Percentiles rank a stretch among this genome's conserved stretches.
These are phyloP conservation scores for Achaetomiella virescens DNA, from an alignment of 495 filamentous ascomycete genomes.

Conservation along the genomic window DNA sequence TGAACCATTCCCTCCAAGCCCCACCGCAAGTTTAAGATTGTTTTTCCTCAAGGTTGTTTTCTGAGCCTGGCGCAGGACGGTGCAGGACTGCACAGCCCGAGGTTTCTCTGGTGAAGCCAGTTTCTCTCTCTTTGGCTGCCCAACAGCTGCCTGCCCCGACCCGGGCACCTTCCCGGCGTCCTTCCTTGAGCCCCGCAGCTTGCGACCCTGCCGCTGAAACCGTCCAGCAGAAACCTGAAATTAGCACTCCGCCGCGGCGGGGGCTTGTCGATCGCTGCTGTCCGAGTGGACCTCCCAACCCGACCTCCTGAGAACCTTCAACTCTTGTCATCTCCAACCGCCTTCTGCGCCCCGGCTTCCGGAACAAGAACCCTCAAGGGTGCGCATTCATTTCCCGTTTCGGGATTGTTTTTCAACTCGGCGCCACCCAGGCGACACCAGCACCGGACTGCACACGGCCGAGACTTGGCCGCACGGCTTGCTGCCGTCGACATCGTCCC, in stretches of 20 bases:
- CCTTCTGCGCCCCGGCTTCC: conserved; percentile 2
- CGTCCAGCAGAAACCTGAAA: conserved; percentile 20
- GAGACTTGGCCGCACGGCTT: neutral
- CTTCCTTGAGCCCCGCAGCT: neutral
- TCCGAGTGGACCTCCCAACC: conserved; percentile 21
- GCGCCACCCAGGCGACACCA: neutral
- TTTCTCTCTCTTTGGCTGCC: neutral
- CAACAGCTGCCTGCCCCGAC: neutral
- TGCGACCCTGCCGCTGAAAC: neutral
- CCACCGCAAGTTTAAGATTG: too few species aligned
- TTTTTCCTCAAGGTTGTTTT: too few species aligned
- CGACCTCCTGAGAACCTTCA: conserved; percentile 14
- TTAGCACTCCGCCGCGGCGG: conserved; percentile 29
- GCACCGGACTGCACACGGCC: neutral
- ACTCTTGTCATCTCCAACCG: conserved; percentile 8
- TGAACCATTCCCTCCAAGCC: too few species aligned
- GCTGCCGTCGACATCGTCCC: neutral
- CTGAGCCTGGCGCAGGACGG: too few species aligned
- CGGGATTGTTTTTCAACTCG: neutral
- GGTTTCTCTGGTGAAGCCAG: neutral
- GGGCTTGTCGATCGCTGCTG: conserved; percentile 30
- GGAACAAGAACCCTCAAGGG: neutral
- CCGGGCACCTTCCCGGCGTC: neutral
- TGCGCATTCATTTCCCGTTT: neutral
- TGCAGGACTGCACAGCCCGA: too few species aligned